Percentiles rank a stretch among this genome's conserved stretches.
Conservation (phyloP, 1,284 basidiomycete genomes). For the Puccinia coronata region DNA sequence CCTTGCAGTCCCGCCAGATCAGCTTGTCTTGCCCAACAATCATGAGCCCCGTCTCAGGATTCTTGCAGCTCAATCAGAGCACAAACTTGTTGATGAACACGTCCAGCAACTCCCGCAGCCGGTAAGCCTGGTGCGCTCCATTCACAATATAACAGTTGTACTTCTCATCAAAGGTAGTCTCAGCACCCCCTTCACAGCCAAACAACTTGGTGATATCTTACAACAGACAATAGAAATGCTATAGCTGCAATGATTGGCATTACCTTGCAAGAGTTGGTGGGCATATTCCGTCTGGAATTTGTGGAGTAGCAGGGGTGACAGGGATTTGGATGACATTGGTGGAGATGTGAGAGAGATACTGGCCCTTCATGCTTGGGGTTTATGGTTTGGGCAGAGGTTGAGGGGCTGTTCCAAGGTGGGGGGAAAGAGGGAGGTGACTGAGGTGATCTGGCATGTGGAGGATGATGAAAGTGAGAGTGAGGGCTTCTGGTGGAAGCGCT, state of each 20-base stretch:
- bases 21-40: constrained; percentile 79
- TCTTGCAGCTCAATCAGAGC: constrained; percentile 96
- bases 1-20: constrained; percentile 96
- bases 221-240: too few species aligned
- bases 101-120: constrained; percentile 93
- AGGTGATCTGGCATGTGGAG: neutral
- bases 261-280: constrained; percentile 40
- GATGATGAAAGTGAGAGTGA: constrained; percentile 1
- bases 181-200: constrained; percentile 95
- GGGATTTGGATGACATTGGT: constrained; percentile 8
- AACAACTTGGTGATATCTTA: constrained; percentile 99
- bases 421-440: constrained; percentile 4
- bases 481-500: constrained; percentile 5
- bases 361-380: constrained; percentile 11
- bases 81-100: constrained; percentile 98
- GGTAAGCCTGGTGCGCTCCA: constrained; percentile 87
- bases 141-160: constrained; percentile 99
- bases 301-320: constrained; percentile 21
- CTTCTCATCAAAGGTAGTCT: constrained; percentile 93
- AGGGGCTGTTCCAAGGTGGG: constrained; percentile 6
- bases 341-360: neutral
- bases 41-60: constrained; percentile 95
- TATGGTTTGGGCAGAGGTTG: constrained; percentile 19
- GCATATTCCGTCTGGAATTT: constrained; percentile 45
- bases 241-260: constrained; percentile 4